Conservation (phyloP, 352 stramenopile species). For the Globisporangium megalacanthum region DNA sequence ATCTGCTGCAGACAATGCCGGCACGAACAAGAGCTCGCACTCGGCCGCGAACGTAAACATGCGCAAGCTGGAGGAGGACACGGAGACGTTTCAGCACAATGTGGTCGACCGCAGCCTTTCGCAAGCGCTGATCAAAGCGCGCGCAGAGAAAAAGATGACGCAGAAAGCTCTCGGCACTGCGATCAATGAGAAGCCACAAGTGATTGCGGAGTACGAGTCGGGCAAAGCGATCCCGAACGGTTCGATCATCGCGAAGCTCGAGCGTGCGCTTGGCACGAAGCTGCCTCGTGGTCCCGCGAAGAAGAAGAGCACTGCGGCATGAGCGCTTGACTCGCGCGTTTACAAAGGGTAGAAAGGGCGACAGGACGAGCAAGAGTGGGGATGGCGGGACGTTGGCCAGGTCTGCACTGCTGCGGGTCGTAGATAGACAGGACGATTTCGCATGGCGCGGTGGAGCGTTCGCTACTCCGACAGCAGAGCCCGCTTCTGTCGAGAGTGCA, state of each 20-base stretch:
- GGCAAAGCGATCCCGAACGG: constrained; percentile 97
- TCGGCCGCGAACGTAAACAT: constrained; percentile 71
- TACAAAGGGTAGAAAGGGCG: not conserved
- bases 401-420: too few relatives aligned
- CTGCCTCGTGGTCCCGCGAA: constrained; percentile 77
- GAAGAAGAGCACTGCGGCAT: constrained; percentile 36
- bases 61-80: constrained; percentile 89
- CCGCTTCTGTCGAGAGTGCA: too few relatives aligned
- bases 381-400: too few relatives aligned
- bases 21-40: constrained; percentile 86
- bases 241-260: constrained; percentile 96
- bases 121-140: constrained; percentile 94
- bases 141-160: constrained; percentile 97
- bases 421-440: too few relatives aligned
- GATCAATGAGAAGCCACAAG: constrained; percentile 96
- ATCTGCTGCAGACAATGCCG: constrained; percentile 39
- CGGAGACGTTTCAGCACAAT: constrained; percentile 88
- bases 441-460: too few relatives aligned
- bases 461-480: too few relatives aligned
- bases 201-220: constrained; percentile 97
- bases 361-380: too few relatives aligned
- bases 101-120: constrained; percentile 82
- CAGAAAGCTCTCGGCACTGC: constrained; percentile 96
- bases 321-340: constrained; percentile 9
- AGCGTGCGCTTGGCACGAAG: constrained; percentile 90